Percentiles rank a stretch among this genome's conserved stretches.
These are phyloP conservation scores for Podaxis sp. DNA, from an alignment of 768 basidiomycete species.

Conservation along the genomic window DNA sequence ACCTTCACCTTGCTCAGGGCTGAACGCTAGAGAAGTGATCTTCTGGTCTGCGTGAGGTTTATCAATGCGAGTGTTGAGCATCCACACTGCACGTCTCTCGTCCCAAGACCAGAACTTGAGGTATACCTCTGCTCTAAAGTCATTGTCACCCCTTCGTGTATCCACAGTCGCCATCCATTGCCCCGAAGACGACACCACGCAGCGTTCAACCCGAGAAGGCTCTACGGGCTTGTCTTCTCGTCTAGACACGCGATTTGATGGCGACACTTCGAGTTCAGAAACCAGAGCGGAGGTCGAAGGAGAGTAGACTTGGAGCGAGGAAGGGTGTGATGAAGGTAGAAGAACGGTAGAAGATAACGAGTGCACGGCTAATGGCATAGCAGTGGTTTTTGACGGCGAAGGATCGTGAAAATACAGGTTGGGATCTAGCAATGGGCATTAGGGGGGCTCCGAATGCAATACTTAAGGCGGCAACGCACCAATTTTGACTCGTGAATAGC, in stretches of 20 bases:
- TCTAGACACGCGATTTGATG: constrained; percentile 86
- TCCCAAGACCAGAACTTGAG: constrained; percentile 94
- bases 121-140: constrained; percentile 63
- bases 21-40: constrained; percentile 69
- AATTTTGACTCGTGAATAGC: constrained; percentile 73
- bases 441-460: background rate
- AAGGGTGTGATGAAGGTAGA: constrained; percentile 91
- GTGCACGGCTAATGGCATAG: constrained; percentile 75
- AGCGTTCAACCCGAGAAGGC: constrained; percentile 69
- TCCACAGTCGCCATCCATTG: constrained; percentile 95
- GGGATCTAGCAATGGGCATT: constrained; percentile 24
- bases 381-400: constrained; percentile 34
- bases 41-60: constrained; percentile 70
- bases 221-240: constrained; percentile 74
- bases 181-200: constrained; percentile 61
- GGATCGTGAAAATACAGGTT: constrained; percentile 22
- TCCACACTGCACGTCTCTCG: constrained; percentile 54
- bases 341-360: constrained; percentile 68
- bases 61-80: constrained; percentile 86
- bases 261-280: constrained; percentile 88
- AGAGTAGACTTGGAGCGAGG: constrained; percentile 90
- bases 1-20: constrained; percentile 34
- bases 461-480: constrained; percentile 36
- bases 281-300: constrained; percentile 64
- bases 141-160: constrained; percentile 59